phyloP scores from a whole-genome alignment of 768 basidiomycete species.

The Lentinula sp. region DNA sequence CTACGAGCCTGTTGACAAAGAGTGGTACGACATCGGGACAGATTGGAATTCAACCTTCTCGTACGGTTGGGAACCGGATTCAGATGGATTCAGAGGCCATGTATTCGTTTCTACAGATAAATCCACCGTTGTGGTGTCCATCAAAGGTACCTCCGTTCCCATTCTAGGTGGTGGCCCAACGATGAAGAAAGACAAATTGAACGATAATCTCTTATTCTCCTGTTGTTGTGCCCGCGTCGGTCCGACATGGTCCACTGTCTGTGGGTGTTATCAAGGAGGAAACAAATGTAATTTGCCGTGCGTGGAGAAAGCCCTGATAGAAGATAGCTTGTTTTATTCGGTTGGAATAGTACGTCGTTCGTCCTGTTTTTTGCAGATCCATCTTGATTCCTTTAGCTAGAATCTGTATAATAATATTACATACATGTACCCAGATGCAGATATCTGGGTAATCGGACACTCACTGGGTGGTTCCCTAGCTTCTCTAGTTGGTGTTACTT shows the following conservation, averaged over 20 bases:
- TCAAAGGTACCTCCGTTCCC: slow-evolving; percentile 91
- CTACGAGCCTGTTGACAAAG: slow-evolving; percentile 35
- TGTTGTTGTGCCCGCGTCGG: slow-evolving; percentile 97
- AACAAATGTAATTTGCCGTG: slow-evolving; percentile 80
- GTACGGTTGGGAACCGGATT: slow-evolving; percentile 85
- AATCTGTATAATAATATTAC: slow-evolving; percentile 91
- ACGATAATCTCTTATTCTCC: slow-evolving; percentile 93
- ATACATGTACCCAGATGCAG: slow-evolving; percentile 82
- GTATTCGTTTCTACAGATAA: slow-evolving; percentile 83
- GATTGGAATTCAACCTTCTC: slow-evolving; percentile 67
- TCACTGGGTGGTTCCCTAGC: slow-evolving; percentile 86
- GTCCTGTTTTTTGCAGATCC: slow-evolving; percentile 1
- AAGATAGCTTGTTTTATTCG: slow-evolving; percentile 85
- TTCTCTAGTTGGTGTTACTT: slow-evolving; percentile 80
- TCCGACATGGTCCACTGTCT: slow-evolving; percentile 90
- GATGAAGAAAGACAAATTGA: slow-evolving; percentile 82
- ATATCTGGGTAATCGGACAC: slow-evolving; percentile 87
- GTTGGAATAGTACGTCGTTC: slow-evolving; percentile 65
- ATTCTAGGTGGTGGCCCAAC: slow-evolving; percentile 80
- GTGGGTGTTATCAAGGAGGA: slow-evolving; percentile 73
- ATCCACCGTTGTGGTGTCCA: slow-evolving; percentile 76
- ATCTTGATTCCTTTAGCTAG: slow-evolving; percentile 30
- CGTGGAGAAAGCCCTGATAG: slow-evolving; percentile 68
- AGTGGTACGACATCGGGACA: slow-evolving; percentile 68
- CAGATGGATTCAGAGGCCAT: slow-evolving; percentile 91